A percentile compares a stretch with the other conserved stretches of the same genome.
Conservation (phyloP, 2,329 filamentous ascomycete species). For the Colletotrichum sojae region DNA sequence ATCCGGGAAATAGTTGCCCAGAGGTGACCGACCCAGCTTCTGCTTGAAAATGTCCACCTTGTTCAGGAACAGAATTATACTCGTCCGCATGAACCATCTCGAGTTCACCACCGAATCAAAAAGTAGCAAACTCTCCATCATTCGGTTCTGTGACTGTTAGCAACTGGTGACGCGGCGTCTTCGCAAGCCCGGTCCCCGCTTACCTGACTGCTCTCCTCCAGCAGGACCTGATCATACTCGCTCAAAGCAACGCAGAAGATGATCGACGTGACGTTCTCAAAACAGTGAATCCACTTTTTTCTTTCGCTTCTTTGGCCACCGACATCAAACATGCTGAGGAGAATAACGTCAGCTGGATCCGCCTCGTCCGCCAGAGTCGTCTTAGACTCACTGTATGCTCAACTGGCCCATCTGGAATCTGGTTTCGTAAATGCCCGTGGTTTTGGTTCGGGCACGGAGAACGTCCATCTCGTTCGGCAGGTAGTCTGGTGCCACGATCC, state of each 20-base stretch:
- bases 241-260: conserved; percentile 99
- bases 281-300: conserved; percentile 99
- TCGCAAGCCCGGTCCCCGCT: conserved; percentile 43
- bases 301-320: conserved; percentile 96
- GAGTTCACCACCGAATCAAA: conserved; percentile 99
- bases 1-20: conserved; percentile 97
- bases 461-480: conserved; percentile 96
- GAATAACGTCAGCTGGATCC: background rate
- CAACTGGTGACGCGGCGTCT: conserved; percentile 1
- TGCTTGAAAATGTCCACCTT: conserved; percentile 99
- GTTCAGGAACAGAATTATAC: conserved; percentile 98
- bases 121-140: conserved; percentile 97
- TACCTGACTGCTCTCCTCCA: conserved; percentile 98
- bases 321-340: conserved; percentile 95
- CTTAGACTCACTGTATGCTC: conserved; percentile 88
- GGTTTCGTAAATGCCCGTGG: conserved; percentile 98
- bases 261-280: conserved; percentile 99
- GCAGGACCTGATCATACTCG: conserved; percentile 96
- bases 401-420: conserved; percentile 98
- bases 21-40: conserved; percentile 89
- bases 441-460: conserved; percentile 95
- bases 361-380: background rate
- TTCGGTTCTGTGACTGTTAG: conserved; percentile 81
- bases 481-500: conserved; percentile 88
- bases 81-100: conserved; percentile 98